Evolutionary conservation across 169 alveolate genomes (phyloP).

Genomic region (Eimeria tenella): DNA sequence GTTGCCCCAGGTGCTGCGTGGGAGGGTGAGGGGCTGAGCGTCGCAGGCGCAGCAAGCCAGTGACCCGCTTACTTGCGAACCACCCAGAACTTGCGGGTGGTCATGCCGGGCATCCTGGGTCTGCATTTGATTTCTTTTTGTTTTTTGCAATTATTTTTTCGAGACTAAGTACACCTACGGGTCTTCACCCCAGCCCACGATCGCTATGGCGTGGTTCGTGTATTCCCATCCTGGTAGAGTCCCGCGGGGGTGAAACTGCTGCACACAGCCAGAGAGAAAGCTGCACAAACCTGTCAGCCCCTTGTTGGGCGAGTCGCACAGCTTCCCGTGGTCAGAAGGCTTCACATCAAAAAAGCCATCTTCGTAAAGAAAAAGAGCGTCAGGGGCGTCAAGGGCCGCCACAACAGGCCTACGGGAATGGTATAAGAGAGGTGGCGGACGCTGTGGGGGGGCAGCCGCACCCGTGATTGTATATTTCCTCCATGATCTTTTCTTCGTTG

Average conservation of each 20-base stretch:
- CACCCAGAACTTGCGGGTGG: constrained; percentile 88
- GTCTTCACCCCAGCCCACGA: constrained; percentile 95
- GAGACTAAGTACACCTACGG: constrained; percentile 34
- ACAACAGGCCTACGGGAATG: constrained; percentile 84
- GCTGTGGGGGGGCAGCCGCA: background rate
- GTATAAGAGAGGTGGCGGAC: constrained; percentile 40
- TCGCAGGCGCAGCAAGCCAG: background rate
- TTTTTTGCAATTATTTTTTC: background rate
- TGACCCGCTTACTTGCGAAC: constrained; percentile 83
- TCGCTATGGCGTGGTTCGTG: constrained; percentile 92
- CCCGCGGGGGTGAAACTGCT: background rate
- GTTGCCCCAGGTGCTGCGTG: constrained; percentile 94
- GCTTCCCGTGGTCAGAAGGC: constrained; percentile 85
- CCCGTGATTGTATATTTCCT: constrained; percentile 82
- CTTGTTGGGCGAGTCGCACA: constrained; percentile 89
- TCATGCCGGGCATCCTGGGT: constrained; percentile 63
- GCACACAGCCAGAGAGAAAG: background rate
- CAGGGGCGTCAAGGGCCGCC: constrained; percentile 90
- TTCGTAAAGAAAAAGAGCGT: constrained; percentile 82
- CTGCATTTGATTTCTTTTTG: background rate
- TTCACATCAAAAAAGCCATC: constrained; percentile 81
- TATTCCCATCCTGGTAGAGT: constrained; percentile 91
- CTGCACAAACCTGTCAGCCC: constrained; percentile 86
- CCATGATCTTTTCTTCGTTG: constrained; percentile 81
- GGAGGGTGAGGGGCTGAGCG: background rate